A percentile compares a stretch with the other conserved stretches of the same genome.
phyloP scores from a whole-genome alignment of 257 asterid genomes.

The Handroanthus guayacan region DNA sequence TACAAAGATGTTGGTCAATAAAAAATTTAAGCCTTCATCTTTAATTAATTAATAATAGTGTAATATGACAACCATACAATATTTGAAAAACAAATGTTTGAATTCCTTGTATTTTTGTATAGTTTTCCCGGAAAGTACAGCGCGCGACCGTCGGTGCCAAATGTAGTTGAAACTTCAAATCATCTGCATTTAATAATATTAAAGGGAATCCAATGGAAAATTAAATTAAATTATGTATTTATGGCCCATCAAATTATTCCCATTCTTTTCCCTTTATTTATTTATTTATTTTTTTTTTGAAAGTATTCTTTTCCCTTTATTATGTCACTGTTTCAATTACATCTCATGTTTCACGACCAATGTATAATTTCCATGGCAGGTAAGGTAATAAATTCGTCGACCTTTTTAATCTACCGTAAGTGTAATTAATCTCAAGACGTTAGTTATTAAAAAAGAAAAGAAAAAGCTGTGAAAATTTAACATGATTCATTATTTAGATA shows the following conservation, averaged over 20 bases:
- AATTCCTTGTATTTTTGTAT: neutral
- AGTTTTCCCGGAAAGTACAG: conserved; percentile 22
- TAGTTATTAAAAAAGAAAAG: too few relatives aligned
- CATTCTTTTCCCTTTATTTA: neutral
- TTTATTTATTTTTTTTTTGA: too few relatives aligned
- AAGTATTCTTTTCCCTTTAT: too few relatives aligned
- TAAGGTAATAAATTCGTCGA: too few relatives aligned
- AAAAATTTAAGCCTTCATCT: neutral
- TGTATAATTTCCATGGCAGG: neutral
- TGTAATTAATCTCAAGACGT: neutral
- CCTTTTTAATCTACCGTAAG: too few relatives aligned
- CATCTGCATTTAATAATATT: conserved; percentile 6
- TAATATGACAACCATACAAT: neutral
- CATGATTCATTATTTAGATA: too few relatives aligned
- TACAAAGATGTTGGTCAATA: too few relatives aligned
- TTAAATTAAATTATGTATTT: neutral
- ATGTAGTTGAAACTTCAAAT: conserved; percentile 22
- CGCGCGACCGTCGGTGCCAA: conserved; percentile 42
- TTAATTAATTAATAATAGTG: neutral
- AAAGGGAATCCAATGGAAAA: conserved; percentile 14
- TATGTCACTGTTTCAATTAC: neutral
- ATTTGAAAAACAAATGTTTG: neutral
- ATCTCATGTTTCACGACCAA: conserved; percentile 5
- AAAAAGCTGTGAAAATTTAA: too few relatives aligned
- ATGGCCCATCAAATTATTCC: conserved; percentile 34